Percentiles rank a stretch among this genome's conserved stretches.
Evolutionary conservation across 1,139 yeast genomes (phyloP).

Genomic region (Geotrichum australiense): DNA sequence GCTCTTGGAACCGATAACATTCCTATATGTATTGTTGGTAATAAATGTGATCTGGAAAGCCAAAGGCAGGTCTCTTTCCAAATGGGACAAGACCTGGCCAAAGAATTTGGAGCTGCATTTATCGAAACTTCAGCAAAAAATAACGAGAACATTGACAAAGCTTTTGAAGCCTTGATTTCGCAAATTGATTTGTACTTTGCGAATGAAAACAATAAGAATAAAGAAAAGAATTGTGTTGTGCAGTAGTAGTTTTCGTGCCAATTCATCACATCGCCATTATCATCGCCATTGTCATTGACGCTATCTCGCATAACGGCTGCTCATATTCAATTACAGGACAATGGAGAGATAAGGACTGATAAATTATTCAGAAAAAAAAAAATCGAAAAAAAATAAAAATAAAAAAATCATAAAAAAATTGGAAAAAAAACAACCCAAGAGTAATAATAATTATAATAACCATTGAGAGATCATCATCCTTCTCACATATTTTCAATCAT

Average conservation of each 20-base stretch:
- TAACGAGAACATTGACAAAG: conserved; percentile 56
- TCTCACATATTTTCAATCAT: no score
- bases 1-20: conserved; percentile 64
- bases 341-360: no score
- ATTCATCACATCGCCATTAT: no score
- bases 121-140: conserved; percentile 81
- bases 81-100: conserved; percentile 63
- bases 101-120: conserved; percentile 55
- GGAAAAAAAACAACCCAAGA: no score
- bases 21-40: conserved; percentile 81
- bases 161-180: conserved; percentile 61
- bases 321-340: no score
- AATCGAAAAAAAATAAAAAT: no score
- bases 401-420: no score
- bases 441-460: no score
- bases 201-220: conserved; percentile 31
- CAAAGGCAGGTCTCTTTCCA: conserved; percentile 49
- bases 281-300: no score
- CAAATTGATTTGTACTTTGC: conserved; percentile 61
- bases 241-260: conserved; percentile 21
- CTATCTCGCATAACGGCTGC: no score
- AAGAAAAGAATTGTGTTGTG: conserved; percentile 34
- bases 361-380: no score
- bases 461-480: no score
- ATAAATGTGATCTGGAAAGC: conserved; percentile 70